Percentiles rank a stretch among this genome's conserved stretches.
These are phyloP conservation scores for Pseudocercospora vitis DNA, from an alignment of 2,329 filamentous ascomycete species.

Conservation along the genomic window DNA sequence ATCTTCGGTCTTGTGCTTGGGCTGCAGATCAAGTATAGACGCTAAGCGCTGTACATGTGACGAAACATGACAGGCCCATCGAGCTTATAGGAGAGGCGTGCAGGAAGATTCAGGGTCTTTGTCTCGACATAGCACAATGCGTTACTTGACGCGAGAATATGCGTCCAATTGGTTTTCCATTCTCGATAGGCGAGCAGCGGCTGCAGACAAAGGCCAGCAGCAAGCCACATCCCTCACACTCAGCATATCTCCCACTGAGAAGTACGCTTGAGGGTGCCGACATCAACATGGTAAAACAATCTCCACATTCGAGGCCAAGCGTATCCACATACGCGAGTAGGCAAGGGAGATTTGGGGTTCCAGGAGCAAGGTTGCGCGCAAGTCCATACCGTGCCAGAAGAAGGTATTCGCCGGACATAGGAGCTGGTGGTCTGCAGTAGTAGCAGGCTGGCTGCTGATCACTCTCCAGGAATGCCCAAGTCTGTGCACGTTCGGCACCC, in stretches of 20 bases:
- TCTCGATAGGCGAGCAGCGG: neutral
- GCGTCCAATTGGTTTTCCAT: neutral
- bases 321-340: neutral
- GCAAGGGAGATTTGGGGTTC: neutral
- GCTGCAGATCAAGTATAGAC: conserved; percentile 1
- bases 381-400: neutral
- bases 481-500: neutral
- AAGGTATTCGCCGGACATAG: neutral
- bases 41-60: neutral
- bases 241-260: neutral
- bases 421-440: neutral
- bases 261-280: neutral
- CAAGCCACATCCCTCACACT: conserved; percentile 4
- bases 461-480: neutral
- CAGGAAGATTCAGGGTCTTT: neutral
- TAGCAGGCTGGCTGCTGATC: neutral
- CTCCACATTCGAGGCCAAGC: neutral
- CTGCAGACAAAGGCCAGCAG: neutral
- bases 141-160: conserved; percentile 7
- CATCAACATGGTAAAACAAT: neutral
- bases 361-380: no score
- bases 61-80: neutral
- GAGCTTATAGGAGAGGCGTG: neutral
- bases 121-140: conserved; percentile 7
- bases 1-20: conserved; percentile 11